A percentile compares a stretch with the other conserved stretches of the same genome.
phyloP scores from a whole-genome alignment of 2,329 filamentous ascomycete genomes.

The Stenocarpella maydis region DNA sequence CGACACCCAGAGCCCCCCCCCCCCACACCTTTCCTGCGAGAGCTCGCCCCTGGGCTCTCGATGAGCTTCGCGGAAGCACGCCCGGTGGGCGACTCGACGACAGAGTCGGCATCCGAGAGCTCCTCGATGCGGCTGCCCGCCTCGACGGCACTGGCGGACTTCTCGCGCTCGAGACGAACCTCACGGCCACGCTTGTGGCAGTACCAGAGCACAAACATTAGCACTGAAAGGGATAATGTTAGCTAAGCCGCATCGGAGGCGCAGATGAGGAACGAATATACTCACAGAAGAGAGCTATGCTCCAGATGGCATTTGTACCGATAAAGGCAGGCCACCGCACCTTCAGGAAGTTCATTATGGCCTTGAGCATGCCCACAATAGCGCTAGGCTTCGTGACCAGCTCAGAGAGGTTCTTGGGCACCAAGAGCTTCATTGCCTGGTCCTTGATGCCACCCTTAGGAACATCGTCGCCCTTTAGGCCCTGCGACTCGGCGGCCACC shows the following conservation, averaged over 20 bases:
- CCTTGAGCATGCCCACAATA: constrained; percentile 82
- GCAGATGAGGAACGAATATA: constrained; percentile 36
- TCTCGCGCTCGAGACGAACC: constrained; percentile 73
- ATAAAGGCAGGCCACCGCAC: constrained; percentile 89
- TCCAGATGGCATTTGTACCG: constrained; percentile 91
- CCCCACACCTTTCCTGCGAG: constrained; percentile 16
- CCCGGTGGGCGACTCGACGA: constrained; percentile 29
- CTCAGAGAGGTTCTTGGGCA: constrained; percentile 77
- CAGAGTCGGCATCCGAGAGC: constrained; percentile 49
- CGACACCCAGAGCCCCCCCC: not conserved
- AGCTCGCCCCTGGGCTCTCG: constrained; percentile 13
- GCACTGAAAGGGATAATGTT: constrained; percentile 59
- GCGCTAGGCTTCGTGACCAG: constrained; percentile 88
- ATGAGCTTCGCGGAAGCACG: constrained; percentile 21
- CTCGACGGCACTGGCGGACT: constrained; percentile 40
- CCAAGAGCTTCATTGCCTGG: constrained; percentile 72
- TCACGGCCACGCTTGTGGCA: constrained; percentile 95
- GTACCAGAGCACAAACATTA: constrained; percentile 97
- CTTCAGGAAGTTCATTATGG: constrained; percentile 90
- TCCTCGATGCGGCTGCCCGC: constrained; percentile 54
- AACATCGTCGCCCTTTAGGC: constrained; percentile 62
- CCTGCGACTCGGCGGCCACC: constrained; percentile 78
- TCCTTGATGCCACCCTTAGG: constrained; percentile 52
- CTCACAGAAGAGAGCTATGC: constrained; percentile 85
- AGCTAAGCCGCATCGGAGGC: not conserved